Evolutionary conservation across 2,329 filamentous ascomycete genomes (phyloP).

Genomic region (Fusarium multiceps): DNA sequence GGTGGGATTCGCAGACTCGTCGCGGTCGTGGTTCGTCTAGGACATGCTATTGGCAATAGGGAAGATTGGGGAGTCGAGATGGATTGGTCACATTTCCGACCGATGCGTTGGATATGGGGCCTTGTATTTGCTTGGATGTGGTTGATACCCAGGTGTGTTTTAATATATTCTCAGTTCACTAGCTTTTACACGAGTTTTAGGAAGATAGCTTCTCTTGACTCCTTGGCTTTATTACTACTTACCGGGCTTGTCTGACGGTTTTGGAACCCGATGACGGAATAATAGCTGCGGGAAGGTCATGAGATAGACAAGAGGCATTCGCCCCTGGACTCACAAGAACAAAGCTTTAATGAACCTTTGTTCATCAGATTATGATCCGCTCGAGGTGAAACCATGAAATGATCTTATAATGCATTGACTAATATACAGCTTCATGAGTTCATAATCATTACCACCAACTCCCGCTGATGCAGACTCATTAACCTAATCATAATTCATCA

Average conservation of each 20-base stretch:
- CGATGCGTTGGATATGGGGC: conserved; percentile 17
- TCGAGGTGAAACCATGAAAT: background rate
- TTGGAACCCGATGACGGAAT: background rate
- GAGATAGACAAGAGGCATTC: background rate
- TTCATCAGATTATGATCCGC: no score
- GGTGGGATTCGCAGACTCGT: background rate
- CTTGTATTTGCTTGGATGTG: conserved; percentile 14
- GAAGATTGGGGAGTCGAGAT: background rate
- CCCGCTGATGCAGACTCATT: background rate
- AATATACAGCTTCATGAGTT: background rate
- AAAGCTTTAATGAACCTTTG: background rate
- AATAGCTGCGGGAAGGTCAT: background rate
- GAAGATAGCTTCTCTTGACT: background rate
- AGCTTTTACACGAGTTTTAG: background rate
- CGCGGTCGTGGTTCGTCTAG: background rate
- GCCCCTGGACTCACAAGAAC: background rate
- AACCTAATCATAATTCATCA: conserved; percentile 2
- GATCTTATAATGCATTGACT: background rate
- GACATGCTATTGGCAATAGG: background rate
- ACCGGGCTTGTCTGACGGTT: background rate
- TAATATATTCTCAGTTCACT: background rate
- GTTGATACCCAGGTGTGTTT: conserved; percentile 28
- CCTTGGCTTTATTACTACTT: background rate
- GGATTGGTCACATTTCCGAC: background rate
- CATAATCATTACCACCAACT: background rate